Evolutionary conservation across 108 stramenopile species (phyloP).

Genomic region (Cyclotella distinguenda): DNA sequence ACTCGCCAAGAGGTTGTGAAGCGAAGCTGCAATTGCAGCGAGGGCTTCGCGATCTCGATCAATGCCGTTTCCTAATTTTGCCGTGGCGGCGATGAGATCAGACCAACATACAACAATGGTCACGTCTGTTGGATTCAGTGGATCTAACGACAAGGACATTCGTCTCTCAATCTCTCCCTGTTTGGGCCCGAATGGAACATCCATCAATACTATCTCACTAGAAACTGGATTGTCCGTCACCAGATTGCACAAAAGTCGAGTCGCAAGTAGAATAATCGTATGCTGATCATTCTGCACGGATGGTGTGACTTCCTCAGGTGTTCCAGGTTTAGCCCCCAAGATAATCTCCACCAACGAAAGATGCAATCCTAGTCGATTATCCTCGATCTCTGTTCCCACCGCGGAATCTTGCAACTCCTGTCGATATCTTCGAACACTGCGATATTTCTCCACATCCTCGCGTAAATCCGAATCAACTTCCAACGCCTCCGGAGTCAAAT

Average conservation of each 20-base stretch:
- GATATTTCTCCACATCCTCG: slow-evolving; percentile 28
- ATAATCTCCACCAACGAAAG: slow-evolving; percentile 29
- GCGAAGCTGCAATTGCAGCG: slow-evolving; percentile 65
- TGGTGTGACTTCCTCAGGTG: background rate
- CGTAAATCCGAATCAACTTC: slow-evolving; percentile 4
- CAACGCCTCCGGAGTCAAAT: background rate
- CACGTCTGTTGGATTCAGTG: background rate
- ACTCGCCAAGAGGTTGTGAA: slow-evolving; percentile 61
- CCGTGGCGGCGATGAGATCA: slow-evolving; percentile 26
- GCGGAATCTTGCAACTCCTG: slow-evolving; percentile 41
- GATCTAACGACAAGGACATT: slow-evolving; percentile 25
- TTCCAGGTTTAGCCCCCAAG: background rate
- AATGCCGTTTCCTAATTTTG: slow-evolving; percentile 5
- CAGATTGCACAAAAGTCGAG: slow-evolving; percentile 68
- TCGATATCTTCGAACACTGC: slow-evolving; percentile 12
- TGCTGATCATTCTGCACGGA: slow-evolving; percentile 18
- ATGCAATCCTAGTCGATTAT: slow-evolving; percentile 22
- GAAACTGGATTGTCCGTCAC: slow-evolving; percentile 62
- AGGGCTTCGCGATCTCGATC: slow-evolving; percentile 56
- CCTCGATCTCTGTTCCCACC: slow-evolving; percentile 1
- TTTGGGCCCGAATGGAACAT: slow-evolving; percentile 54
- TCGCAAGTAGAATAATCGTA: slow-evolving; percentile 41
- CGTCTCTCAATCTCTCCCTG: slow-evolving; percentile 26
- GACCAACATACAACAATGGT: slow-evolving; percentile 42
- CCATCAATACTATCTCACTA: slow-evolving; percentile 36